Evolutionary conservation across 345 rosid genomes (phyloP).

Genomic region (Citrus trifoliata): DNA sequence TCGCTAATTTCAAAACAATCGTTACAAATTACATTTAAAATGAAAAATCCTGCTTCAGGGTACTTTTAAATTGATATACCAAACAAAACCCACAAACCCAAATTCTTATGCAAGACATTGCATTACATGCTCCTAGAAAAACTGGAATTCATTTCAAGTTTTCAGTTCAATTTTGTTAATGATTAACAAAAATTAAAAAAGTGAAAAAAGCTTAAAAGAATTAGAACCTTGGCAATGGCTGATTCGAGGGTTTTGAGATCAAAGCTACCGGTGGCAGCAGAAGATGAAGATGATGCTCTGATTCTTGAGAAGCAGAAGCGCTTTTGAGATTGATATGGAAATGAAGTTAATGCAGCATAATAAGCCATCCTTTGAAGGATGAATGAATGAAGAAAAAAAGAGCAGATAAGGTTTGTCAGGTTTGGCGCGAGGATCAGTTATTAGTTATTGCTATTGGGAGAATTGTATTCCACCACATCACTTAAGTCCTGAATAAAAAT

Average conservation of each 20-base stretch:
- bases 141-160: not conserved
- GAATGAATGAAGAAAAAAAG: not conserved
- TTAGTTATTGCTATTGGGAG: not conserved
- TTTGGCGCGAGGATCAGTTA: slow-evolving; percentile 3
- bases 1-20: not conserved
- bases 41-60: not conserved
- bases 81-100: not conserved
- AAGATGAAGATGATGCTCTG: slow-evolving; percentile 39
- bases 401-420: not conserved
- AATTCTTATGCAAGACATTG: not conserved
- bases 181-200: not conserved
- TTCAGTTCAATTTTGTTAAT: not conserved
- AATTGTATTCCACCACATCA: not conserved
- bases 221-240: slow-evolving; percentile 59
- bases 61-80: not conserved
- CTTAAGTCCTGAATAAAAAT: not conserved
- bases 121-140: not conserved
- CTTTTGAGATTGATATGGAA: slow-evolving; percentile 3
- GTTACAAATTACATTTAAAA: not conserved
- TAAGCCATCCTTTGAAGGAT: slow-evolving; percentile 1
- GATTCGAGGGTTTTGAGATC: slow-evolving; percentile 66
- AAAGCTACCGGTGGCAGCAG: slow-evolving; percentile 38
- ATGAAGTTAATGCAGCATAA: slow-evolving; percentile 1
- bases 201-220: not conserved
- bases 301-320: slow-evolving; percentile 14